These are phyloP conservation scores for Magnusiomyces ingens DNA, from an alignment of 1,139 yeast species.

Conservation along the genomic window DNA sequence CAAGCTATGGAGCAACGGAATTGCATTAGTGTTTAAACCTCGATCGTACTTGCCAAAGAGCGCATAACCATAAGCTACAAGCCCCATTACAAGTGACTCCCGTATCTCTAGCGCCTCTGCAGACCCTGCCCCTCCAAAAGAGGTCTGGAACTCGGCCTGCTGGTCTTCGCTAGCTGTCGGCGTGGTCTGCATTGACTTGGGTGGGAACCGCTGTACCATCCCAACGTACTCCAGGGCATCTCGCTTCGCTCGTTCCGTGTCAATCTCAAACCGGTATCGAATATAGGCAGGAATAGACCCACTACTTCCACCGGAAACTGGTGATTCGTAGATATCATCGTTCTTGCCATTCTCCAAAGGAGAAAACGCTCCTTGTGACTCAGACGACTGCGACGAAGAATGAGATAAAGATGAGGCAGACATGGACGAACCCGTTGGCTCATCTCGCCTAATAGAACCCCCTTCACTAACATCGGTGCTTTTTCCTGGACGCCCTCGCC, in stretches of 20 bases:
- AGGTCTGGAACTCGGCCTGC: constrained; percentile 5
- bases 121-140: neutral
- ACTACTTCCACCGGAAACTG: neutral
- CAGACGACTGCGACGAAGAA: neutral
- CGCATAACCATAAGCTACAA: constrained; percentile 14
- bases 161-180: constrained; percentile 1
- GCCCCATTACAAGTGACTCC: constrained; percentile 11
- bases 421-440: neutral
- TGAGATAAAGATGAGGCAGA: neutral
- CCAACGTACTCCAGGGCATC: constrained; percentile 19
- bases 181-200: constrained; percentile 14
- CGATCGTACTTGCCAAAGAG: constrained; percentile 13
- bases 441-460: neutral
- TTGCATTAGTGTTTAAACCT: neutral
- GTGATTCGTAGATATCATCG: neutral
- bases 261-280: constrained; percentile 2
- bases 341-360: neutral
- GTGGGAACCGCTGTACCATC: constrained; percentile 17
- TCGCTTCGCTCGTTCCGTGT: constrained; percentile 10
- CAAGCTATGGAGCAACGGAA: neutral
- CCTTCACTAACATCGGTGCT: too few species aligned
- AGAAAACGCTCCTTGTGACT: too few species aligned
- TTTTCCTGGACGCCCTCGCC: neutral
- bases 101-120: constrained; percentile 2
- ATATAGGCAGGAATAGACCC: neutral